Evolutionary conservation across 2,329 filamentous ascomycete genomes (phyloP).

Genomic region (Eutypella sp.): DNA sequence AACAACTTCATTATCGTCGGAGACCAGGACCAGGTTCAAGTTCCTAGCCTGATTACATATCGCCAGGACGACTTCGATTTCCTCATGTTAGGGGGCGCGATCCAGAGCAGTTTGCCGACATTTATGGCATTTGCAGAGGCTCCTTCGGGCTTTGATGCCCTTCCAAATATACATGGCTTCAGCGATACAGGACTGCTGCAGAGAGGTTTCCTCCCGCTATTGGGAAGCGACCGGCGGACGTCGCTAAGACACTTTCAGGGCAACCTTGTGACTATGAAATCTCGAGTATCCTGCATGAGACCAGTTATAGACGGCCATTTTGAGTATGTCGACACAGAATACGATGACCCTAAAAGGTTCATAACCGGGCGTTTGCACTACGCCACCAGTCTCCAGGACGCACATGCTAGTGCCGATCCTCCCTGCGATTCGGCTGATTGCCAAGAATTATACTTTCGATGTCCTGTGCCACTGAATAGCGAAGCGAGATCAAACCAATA

Average conservation of each 20-base stretch:
- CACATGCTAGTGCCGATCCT: neutral
- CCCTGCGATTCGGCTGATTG: neutral
- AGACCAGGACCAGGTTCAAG: neutral
- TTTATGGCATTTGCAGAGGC: neutral
- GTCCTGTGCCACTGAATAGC: neutral
- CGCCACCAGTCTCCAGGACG: neutral
- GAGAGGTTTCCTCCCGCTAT: neutral
- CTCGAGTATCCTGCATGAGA: neutral
- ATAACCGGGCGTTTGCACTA: neutral
- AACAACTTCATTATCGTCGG: constrained; percentile 6
- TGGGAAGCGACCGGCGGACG: neutral
- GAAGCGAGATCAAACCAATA: neutral
- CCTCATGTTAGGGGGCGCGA: neutral
- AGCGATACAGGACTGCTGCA: neutral
- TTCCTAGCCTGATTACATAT: neutral
- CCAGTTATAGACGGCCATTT: neutral
- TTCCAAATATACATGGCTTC: neutral
- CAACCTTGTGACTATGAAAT: neutral
- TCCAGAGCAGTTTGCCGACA: neutral
- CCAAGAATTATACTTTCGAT: neutral
- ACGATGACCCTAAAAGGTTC: neutral
- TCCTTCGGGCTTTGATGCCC: neutral
- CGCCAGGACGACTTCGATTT: neutral
- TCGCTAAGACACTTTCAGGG: neutral
- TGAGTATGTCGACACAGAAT: neutral